Evolutionary conservation across 2,329 filamentous ascomycete genomes (phyloP).

Genomic region (Curvularia verruculosa): DNA sequence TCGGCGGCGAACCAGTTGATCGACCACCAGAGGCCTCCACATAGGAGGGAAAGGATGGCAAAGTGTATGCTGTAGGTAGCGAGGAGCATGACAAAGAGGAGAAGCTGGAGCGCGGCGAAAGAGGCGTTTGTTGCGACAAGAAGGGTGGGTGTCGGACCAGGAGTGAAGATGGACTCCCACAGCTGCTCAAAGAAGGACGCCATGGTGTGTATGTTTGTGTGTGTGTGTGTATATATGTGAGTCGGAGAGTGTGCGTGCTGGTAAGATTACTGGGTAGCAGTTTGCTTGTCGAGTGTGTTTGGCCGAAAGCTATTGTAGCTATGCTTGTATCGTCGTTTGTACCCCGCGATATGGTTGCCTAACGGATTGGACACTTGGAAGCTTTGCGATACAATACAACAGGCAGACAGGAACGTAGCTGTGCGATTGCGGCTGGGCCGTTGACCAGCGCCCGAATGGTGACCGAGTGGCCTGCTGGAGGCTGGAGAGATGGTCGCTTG

Average conservation of each 20-base stretch:
- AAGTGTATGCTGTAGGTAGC: conserved; percentile 91
- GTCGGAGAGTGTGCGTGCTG: neutral
- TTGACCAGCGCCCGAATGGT: conserved; percentile 24
- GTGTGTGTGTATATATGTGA: neutral
- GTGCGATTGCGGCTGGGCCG: conserved; percentile 18
- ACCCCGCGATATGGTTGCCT: conserved; percentile 32
- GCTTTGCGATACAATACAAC: conserved; percentile 17
- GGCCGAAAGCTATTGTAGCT: conserved; percentile 17
- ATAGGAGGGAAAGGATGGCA: conserved; percentile 77
- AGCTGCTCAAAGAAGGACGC: conserved; percentile 71
- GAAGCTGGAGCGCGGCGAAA: conserved; percentile 82
- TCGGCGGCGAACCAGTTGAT: conserved; percentile 96
- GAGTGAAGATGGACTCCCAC: conserved; percentile 91
- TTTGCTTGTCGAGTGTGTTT: neutral
- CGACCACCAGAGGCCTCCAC: conserved; percentile 83
- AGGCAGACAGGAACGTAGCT: conserved; percentile 2
- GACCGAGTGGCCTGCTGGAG: conserved; percentile 19
- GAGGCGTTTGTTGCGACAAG: conserved; percentile 87
- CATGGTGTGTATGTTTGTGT: conserved; percentile 32
- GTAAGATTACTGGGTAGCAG: neutral
- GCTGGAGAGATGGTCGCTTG: conserved; percentile 14
- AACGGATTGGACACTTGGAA: conserved; percentile 22
- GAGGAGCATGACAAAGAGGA: conserved; percentile 76
- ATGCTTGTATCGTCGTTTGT: conserved; percentile 10
- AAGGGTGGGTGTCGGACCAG: conserved; percentile 85